These are phyloP conservation scores for Penicillium sp. DNA, from an alignment of 2,329 filamentous ascomycete species.

Conservation along the genomic window DNA sequence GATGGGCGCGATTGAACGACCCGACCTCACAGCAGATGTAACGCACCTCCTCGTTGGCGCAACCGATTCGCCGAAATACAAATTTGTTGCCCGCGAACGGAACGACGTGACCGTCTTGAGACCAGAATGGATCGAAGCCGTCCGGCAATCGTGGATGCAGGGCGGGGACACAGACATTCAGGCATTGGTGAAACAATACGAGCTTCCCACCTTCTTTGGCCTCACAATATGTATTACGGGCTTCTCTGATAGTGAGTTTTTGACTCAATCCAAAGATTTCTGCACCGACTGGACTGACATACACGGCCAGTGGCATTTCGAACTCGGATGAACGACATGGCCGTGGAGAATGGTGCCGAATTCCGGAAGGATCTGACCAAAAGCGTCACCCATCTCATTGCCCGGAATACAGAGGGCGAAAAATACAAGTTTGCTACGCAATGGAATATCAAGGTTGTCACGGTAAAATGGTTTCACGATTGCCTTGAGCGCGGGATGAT, in stretches of 20 bases:
- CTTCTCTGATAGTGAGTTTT: constrained; percentile 62
- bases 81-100: constrained; percentile 87
- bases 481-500: constrained; percentile 86
- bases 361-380: constrained; percentile 89
- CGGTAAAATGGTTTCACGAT: constrained; percentile 81
- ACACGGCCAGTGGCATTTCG: constrained; percentile 61
- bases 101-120: constrained; percentile 82
- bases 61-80: constrained; percentile 89
- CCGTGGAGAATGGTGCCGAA: constrained; percentile 71
- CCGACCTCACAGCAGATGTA: constrained; percentile 92
- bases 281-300: neutral
- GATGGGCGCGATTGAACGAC: constrained; percentile 84
- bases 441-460: constrained; percentile 80
- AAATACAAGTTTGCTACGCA: constrained; percentile 86
- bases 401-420: constrained; percentile 74
- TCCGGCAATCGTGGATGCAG: constrained; percentile 77
- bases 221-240: constrained; percentile 70
- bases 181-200: constrained; percentile 64
- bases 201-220: constrained; percentile 49
- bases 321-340: constrained; percentile 67
- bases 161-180: constrained; percentile 74
- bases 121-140: constrained; percentile 80
- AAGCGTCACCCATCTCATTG: constrained; percentile 83
- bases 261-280: neutral
- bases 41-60: constrained; percentile 92